phyloP scores from a whole-genome alignment of 352 stramenopile species.

The Phytophthora sp. region DNA sequence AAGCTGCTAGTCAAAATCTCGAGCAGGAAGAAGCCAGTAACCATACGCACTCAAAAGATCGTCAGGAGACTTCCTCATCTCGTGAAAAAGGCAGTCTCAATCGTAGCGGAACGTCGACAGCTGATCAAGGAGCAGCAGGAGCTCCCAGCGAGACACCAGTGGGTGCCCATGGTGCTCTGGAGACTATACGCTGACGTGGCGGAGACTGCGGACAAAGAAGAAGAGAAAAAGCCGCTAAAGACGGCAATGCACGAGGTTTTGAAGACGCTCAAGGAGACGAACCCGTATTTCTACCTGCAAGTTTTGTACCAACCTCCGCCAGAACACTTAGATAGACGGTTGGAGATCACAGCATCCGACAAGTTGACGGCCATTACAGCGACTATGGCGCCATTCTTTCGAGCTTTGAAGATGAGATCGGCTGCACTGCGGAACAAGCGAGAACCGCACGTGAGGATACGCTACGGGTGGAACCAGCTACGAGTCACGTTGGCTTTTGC shows the following conservation, averaged over 20 bases:
- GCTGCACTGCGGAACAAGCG: constrained; percentile 31
- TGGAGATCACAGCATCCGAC: constrained; percentile 30
- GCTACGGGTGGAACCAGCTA: constrained; percentile 39
- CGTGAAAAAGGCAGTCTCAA: constrained; percentile 22
- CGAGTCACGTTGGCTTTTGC: constrained; percentile 31
- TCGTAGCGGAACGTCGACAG: constrained; percentile 12
- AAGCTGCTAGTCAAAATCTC: constrained; percentile 13
- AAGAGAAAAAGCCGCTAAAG: constrained; percentile 27
- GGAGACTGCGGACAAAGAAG: background rate
- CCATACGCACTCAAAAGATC: constrained; percentile 3
- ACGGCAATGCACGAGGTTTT: constrained; percentile 41
- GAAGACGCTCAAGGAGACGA: constrained; percentile 31
- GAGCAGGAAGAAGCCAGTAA: constrained; percentile 10
- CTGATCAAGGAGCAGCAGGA: constrained; percentile 20
- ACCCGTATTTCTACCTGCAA: constrained; percentile 54
- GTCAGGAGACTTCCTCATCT: constrained; percentile 25
- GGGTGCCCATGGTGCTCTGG: constrained; percentile 45
- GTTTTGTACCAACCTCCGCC: constrained; percentile 50
- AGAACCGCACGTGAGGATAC: constrained; percentile 13
- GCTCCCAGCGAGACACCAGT: constrained; percentile 39
- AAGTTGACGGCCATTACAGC: constrained; percentile 26
- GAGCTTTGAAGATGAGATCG: constrained; percentile 30
- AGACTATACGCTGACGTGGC: constrained; percentile 38
- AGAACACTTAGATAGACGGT: constrained; percentile 12
- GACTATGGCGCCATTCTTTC: constrained; percentile 34